Conservation (phyloP, 2,329 filamentous ascomycete genomes). For the Fusarium vanettenii region DNA sequence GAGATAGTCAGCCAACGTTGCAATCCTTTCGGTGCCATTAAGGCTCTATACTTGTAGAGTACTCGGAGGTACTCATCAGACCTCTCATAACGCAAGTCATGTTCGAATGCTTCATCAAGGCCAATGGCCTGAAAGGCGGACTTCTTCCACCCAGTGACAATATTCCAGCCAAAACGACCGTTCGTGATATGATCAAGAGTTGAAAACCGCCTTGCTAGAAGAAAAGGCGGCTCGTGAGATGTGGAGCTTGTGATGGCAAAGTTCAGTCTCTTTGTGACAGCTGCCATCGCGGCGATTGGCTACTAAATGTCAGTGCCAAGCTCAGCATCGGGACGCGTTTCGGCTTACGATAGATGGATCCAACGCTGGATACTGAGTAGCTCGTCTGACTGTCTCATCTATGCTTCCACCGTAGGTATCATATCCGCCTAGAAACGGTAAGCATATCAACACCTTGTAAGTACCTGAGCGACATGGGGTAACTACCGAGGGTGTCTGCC, state of each 20-base stretch:
- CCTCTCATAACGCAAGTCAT: background rate
- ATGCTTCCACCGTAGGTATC: conserved; percentile 6
- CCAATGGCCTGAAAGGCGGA: conserved; percentile 5
- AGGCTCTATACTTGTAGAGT: background rate
- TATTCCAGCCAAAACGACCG: conserved; percentile 7
- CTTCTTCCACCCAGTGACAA: conserved; percentile 8
- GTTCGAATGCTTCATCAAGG: background rate
- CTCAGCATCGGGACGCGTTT: no score
- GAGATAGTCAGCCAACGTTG: background rate
- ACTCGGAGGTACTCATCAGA: conserved; percentile 1
- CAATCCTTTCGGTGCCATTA: fast-evolving
- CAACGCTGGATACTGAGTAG: background rate
- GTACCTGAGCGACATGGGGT: fast-evolving
- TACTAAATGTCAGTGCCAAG: background rate
- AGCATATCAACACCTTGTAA: background rate
- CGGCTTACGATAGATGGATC: background rate
- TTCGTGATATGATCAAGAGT: conserved; percentile 6
- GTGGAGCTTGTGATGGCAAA: conserved; percentile 7
- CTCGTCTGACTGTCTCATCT: background rate
- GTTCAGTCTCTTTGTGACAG: background rate
- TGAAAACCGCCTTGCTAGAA: conserved; percentile 1
- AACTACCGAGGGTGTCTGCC: background rate
- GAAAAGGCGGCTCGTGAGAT: background rate
- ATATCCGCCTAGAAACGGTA: background rate
- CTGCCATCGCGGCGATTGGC: conserved; percentile 6